Base-by-base conservation (phyloP, 1,139 yeast species). In the Candida labiduridarum region DNA sequence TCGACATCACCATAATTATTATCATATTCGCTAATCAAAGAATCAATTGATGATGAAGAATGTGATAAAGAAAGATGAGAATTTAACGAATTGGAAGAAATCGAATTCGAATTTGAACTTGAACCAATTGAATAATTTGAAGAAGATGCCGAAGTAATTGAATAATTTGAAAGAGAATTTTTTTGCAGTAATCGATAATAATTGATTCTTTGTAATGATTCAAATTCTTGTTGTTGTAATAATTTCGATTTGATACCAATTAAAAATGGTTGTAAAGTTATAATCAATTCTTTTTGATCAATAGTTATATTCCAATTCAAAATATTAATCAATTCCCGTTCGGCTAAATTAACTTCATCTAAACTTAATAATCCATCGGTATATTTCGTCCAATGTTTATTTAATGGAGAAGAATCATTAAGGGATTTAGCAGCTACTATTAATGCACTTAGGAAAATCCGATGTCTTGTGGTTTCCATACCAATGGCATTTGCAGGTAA, bases 321-420 rank as follows among this genome's bases (percentile, higher is more conserved):
- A 57, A 90, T 83, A 46, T 80, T 82, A 49, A 92, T 82, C 58
- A 94, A 76, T 69, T 94, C 98, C 58, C 91, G 79, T 71, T 94
- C 99, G 63, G 96, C 89, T 64, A 91, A 83, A 69, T 94, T 94
- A 52, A 94, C 92, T 63, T 94, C 98, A 29, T 78, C 79, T 46
- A 88, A 72, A 25, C 84, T 67, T 57, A 94, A 79, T 51, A 94
- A 74, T 1, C 97, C 97, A 65, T 86, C 84, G 12, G 98, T 90
- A 73, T 91, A 92, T 53, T 82, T 79, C 14, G 96, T 87, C 99
- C 99, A 94, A 74, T 92, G 97, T 71, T 87, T 91, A 71, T 94
- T 94, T 67, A 92, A 80, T 46, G 98, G 99, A 15, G 95, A 85
- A 2, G 96, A 86, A 71, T 94, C 99, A 68, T 94, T 94, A 56